Evolutionary conservation across 805 yeast species (phyloP), one percentile per base, ranked within the genome.

Genomic region (Ogataea nakhonphanomensis): DNA sequence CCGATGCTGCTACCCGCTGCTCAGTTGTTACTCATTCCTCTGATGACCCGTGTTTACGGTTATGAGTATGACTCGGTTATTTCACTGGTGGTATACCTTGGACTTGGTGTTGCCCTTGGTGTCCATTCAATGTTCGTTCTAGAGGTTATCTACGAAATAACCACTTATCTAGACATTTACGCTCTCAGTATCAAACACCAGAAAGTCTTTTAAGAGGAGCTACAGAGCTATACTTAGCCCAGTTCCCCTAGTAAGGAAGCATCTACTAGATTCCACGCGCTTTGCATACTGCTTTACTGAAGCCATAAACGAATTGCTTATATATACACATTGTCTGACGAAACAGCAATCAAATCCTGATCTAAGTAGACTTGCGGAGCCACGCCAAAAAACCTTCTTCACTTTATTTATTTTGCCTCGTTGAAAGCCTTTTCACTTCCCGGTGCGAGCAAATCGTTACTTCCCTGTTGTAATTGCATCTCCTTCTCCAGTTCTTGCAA

Each of bases 401-500:
- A 15, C 21, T 20, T 22, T 8, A 21, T 23, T 25, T 37, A 43
- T 33, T 33, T 35, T 24, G 49, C 41, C 25, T 48, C 44, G 36
- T 53, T 58, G 55, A 56, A 53, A 13, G 73, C 74, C 32, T 65
- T 66, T 56, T 71, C 78, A 30, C 80, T 73, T 47, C 85, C 84
- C 46, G 84, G 80, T 30, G 88, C 84, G 55, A 84, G 67, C 33
- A 84, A 76, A 44, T 81, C 89, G 57, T 78, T 81, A 20, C 89
- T 83, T 25, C 53, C 47, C 63, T 81, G 84, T 64, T 84, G 91
- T 58, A 84, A 69, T 43, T 83, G 79, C 74, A 88, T 81, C 61
- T 89, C 93, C 71, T 85, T 88, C 72, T 90, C 97, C 82, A 87
- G 76, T 70, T 90, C 97, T 61, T 82, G 79, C 63, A 90, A 76